Conservation (phyloP, 345 rosid genomes). For the Gossypioides kirkii region DNA sequence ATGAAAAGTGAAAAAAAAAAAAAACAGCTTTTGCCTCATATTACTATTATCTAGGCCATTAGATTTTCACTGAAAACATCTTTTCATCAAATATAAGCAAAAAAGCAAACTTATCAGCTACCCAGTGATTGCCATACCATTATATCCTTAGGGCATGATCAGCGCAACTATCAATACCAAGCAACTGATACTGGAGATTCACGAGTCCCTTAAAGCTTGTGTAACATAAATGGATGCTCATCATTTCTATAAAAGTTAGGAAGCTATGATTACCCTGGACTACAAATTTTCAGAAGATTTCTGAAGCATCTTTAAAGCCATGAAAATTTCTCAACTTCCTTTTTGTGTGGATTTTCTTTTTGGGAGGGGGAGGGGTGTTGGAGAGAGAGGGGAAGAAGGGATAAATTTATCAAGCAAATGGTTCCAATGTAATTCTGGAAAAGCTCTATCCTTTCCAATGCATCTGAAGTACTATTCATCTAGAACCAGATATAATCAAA, state of each 20-base stretch:
- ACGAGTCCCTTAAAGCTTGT: background rate
- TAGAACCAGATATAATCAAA: background rate
- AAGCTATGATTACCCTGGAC: background rate
- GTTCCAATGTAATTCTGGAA: background rate
- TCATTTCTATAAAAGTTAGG: background rate
- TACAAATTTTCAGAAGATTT: background rate
- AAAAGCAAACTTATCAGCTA: background rate
- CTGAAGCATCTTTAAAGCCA: background rate
- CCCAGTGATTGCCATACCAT: background rate
- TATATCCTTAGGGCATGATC: background rate
- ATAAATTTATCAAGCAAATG: background rate
- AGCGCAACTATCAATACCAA: background rate
- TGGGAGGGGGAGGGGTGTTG: too few relatives aligned
- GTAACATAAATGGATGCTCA: background rate
- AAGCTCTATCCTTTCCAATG: background rate
- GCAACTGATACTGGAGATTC: background rate
- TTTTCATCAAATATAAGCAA: background rate
- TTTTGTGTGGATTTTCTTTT: background rate
- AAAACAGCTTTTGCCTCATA: background rate
- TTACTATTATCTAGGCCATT: background rate
- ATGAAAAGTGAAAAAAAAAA: background rate
- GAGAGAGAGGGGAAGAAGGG: too few relatives aligned
- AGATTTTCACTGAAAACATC: background rate
- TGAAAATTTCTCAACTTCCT: background rate
- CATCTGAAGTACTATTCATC: background rate